Conservation (phyloP, 2,329 filamentous ascomycete species). For the Neofusicoccum parvum region DNA sequence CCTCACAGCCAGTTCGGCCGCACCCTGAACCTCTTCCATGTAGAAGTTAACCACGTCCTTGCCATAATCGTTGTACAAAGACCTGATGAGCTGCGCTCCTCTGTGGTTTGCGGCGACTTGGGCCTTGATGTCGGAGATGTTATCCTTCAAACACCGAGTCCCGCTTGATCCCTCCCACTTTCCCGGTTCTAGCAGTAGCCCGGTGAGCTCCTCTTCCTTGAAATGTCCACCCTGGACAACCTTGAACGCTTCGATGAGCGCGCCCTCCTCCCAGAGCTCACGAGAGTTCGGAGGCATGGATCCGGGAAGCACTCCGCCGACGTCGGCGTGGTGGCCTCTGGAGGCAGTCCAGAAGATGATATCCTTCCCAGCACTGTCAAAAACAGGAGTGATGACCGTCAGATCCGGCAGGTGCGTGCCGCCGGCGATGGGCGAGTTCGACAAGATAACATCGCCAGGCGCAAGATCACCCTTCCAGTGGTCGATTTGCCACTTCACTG, state of each 20-base stretch:
- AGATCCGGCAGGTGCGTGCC: slow-evolving; percentile 48
- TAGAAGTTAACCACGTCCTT: slow-evolving; percentile 21
- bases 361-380: slow-evolving; percentile 28
- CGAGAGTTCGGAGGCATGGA: slow-evolving; percentile 48
- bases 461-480: slow-evolving; percentile 36
- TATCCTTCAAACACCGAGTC: slow-evolving; percentile 29
- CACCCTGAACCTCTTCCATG: slow-evolving; percentile 24
- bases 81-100: slow-evolving; percentile 19
- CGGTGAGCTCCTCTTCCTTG: slow-evolving; percentile 36
- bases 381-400: slow-evolving; percentile 47
- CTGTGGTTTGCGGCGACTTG: slow-evolving; percentile 23
- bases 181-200: slow-evolving; percentile 35
- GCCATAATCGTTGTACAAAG: slow-evolving; percentile 18
- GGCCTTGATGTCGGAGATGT: slow-evolving; percentile 25
- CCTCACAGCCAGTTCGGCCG: slow-evolving; percentile 23
- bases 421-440: slow-evolving; percentile 45
- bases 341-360: slow-evolving; percentile 45
- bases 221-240: slow-evolving; percentile 36
- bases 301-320: slow-evolving; percentile 43
- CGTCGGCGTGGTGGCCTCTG: slow-evolving; percentile 44
- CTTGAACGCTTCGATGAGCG: slow-evolving; percentile 35
- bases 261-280: slow-evolving; percentile 50
- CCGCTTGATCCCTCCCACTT: slow-evolving; percentile 41
- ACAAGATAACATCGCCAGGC: slow-evolving; percentile 45
- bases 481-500: slow-evolving; percentile 43